These are phyloP conservation scores for Pigoraptor vietnamica DNA, from an alignment of 78 protist species.

Conservation along the genomic window DNA sequence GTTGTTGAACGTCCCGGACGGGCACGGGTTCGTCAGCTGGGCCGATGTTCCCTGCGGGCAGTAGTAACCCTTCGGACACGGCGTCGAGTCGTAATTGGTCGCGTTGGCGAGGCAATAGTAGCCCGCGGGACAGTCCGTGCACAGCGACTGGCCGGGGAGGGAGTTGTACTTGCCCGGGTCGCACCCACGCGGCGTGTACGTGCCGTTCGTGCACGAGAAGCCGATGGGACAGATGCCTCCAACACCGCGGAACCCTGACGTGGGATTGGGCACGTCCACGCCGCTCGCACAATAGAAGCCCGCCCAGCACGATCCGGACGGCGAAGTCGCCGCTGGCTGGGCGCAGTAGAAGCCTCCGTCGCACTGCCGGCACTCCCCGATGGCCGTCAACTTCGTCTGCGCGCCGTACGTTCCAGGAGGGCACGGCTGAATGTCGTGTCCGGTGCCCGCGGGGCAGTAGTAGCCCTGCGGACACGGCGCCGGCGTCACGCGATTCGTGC, in stretches of 20 bases:
- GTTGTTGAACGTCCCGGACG: conserved; percentile 13
- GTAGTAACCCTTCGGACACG: background rate
- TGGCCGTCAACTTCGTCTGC: background rate
- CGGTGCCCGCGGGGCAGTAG: conserved; percentile 27
- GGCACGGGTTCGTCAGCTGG: background rate
- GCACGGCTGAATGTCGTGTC: background rate
- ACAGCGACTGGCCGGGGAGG: background rate
- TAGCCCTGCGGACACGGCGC: conserved; percentile 35
- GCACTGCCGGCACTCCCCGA: background rate
- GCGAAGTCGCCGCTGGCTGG: background rate
- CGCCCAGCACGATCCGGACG: background rate
- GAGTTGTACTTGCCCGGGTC: background rate
- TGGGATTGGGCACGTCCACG: background rate
- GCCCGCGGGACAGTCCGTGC: conserved; percentile 14
- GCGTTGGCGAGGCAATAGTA: background rate
- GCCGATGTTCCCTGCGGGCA: background rate
- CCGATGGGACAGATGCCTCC: background rate
- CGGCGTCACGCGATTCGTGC: background rate
- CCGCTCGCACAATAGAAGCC: background rate
- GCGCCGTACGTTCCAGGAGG: background rate
- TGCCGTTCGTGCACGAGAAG: background rate
- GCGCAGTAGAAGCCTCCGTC: background rate
- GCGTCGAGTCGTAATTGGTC: background rate
- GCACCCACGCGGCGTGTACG: conserved; percentile 18
- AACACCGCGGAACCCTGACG: background rate